These are phyloP conservation scores for Kazachstania sp. DNA, from an alignment of 1,139 yeast genomes.

Conservation along the genomic window DNA sequence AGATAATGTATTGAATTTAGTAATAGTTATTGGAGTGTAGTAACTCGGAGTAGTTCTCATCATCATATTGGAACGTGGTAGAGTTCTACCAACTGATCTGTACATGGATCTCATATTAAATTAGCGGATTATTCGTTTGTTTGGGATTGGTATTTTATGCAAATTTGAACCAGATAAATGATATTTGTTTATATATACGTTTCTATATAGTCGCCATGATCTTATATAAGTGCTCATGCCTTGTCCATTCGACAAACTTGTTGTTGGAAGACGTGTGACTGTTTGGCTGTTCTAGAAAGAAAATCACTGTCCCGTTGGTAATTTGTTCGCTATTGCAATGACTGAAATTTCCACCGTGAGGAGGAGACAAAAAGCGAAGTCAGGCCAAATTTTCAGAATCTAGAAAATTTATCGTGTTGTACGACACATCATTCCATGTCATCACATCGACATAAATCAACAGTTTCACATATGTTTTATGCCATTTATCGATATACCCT, in stretches of 20 bases:
- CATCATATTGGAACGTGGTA: slow-evolving; percentile 5
- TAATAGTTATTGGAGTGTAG: slow-evolving; percentile 1
- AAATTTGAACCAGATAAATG: too few relatives aligned
- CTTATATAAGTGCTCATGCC: too few relatives aligned
- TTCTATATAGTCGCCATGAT: too few relatives aligned
- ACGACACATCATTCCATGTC: too few relatives aligned
- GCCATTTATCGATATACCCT: background rate
- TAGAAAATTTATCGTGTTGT: background rate
- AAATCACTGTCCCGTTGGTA: too few relatives aligned
- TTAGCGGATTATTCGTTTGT: background rate
- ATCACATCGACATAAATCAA: background rate
- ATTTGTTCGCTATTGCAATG: too few relatives aligned
- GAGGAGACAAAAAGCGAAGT: background rate
- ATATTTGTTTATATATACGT: too few relatives aligned
- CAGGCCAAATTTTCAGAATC: too few relatives aligned
- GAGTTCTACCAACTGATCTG: slow-evolving; percentile 4
- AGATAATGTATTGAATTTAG: slow-evolving; percentile 1
- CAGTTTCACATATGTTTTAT: background rate
- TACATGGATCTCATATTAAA: slow-evolving; percentile 7
- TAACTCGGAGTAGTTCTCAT: background rate
- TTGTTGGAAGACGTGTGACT: background rate
- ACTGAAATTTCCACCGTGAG: background rate
- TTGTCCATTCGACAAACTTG: too few relatives aligned
- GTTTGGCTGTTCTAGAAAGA: background rate
- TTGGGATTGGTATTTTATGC: too few relatives aligned